Evolutionary conservation across 345 rosid genomes (phyloP), one percentile per base, ranked within the genome.

Genomic region (Citrus medica): DNA sequence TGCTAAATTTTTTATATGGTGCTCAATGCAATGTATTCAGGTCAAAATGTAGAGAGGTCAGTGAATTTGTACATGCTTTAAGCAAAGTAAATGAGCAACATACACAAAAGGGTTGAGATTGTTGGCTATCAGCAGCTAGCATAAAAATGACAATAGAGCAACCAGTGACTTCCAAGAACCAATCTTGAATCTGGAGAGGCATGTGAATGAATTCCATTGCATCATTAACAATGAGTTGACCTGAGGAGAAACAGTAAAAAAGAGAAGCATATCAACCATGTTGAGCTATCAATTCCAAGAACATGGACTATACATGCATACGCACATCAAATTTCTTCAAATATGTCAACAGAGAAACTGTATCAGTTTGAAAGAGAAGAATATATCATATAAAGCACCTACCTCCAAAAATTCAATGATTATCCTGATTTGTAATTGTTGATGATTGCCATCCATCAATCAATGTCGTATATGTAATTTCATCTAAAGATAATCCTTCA

Each of bases 401-500:
- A 82, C 82, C 70, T 76, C 77, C 66, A 7, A 24, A 22, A 27
- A 25, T 51, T 28, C 22, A 64, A 35, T 22, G 48, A 75, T 83
- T 79, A 81, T 86, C 80, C 71, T 78, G 80, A 81, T 68, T 78
- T 51, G 79, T 71, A 32, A 69, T 61, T 74, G 78, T 69, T 62
- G 84, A 83, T 8, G 58, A 71, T 55, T 59, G 84, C 87, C 89
- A 86, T 69, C 88, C 92, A 82, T 86, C 81, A 81, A 90, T 76
- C 83, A 94, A 84, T 16, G 89, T 85, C 21, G 90, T 90, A 81
- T 89, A 91, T 62, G 91, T 88, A 63, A 92, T 87, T 84, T 94
- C 92, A 83, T 90, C 95, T 67, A 81, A 76, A 17, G 68, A 35
- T 53, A 83, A 30, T 24, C 81, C 88, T 78, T 69, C 46, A 19